Evolutionary conservation across 805 yeast species (phyloP), one percentile per base, ranked within the genome.

Genomic region (Candida chilensis): DNA sequence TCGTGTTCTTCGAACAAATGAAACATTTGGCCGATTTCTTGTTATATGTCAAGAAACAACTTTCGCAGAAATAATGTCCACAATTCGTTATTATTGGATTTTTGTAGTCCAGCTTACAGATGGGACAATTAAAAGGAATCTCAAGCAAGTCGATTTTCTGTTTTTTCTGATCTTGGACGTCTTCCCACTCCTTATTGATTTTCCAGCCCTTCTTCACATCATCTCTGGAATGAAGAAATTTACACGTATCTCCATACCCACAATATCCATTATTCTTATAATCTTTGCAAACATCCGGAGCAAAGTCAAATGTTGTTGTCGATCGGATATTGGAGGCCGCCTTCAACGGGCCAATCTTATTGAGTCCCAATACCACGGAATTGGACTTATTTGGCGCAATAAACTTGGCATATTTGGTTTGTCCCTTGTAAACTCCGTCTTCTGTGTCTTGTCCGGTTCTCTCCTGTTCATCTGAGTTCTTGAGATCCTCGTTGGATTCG

Each of bases 211-310:
- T 77, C 32, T 67, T 71, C 55, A 78, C 81, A 45, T 85, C 95
- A 41, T 85, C 96, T 52, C 99, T 59, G 11, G 84, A 73, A 49
- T 92, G 99, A 20, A 90, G 51, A 51, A 92, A 92, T 57, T 92
- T 92, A 60, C 99, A 92, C 20, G 92, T 80, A 44, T 92, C 98
- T 6, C 99, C 99, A 50, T 80, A 92, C 5, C 96, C 96, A 64
- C 98, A 92, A 48, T 76, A 88, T 0, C 98, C 99, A 1, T 94
- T 88, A 41, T 80, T 82, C 35, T 75, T 70, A 52, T 71, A 92
- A 52, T 92, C 97, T 47, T 90, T 92, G 49, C 98, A 92, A 2
- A 92, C 78, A 47, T 92, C 96, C 1, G 94, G 88, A 48, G 85
- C 95, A 47, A 78, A 92, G 47, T 92, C 98, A 22, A 81, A 67